Percentiles rank a stretch among this genome's conserved stretches.
Evolutionary conservation across 1,284 basidiomycete genomes (phyloP).

Genomic region (Inonotus obliquus): DNA sequence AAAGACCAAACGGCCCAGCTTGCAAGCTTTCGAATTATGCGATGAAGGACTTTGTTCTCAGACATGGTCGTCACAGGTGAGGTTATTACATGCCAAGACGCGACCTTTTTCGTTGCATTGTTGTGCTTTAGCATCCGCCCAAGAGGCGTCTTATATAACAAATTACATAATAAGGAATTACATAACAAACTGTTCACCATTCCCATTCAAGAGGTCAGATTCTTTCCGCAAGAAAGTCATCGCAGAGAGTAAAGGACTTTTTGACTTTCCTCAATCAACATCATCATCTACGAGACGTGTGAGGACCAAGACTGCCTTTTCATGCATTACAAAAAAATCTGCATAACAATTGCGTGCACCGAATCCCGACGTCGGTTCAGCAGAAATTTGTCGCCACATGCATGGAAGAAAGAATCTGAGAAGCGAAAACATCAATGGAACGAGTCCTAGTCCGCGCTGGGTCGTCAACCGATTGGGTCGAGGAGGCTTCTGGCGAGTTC

Average conservation of each 20-base stretch:
- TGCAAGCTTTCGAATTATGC: conserved; percentile 63
- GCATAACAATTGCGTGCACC: too few relatives aligned
- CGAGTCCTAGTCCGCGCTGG: conserved; percentile 39
- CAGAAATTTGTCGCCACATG: conserved; percentile 22
- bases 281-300: conserved; percentile 67
- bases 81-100: neutral
- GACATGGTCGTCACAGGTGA: conserved; percentile 25
- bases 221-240: conserved; percentile 48
- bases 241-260: conserved; percentile 52
- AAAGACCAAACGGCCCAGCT: conserved; percentile 76
- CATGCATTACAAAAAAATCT: neutral
- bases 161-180: neutral
- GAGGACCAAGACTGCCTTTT: conserved; percentile 46
- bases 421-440: conserved; percentile 14
- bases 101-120: neutral
- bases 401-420: conserved; percentile 31
- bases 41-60: conserved; percentile 46
- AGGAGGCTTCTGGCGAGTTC: neutral
- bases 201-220: conserved; percentile 29
- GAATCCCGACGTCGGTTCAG: too few relatives aligned
- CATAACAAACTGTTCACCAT: too few relatives aligned
- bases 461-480: neutral
- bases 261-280: conserved; percentile 69
- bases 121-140: too few relatives aligned
- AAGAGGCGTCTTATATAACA: too few relatives aligned